A percentile compares a stretch with the other conserved stretches of the same genome.
Evolutionary conservation across 1,284 basidiomycete species (phyloP).

Genomic region (Nidula niveotomentosa): DNA sequence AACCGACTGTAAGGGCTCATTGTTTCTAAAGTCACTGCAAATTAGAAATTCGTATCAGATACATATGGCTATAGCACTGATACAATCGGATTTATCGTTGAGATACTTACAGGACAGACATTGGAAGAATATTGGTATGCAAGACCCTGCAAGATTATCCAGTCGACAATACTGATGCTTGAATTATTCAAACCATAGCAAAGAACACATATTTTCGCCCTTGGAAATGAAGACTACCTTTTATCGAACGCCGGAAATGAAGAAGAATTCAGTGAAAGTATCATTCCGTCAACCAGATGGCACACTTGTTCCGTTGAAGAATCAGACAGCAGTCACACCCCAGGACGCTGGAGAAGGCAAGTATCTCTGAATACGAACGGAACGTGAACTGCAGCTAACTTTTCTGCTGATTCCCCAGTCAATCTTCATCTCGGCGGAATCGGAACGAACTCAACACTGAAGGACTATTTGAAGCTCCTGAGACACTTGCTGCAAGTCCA

Average conservation of each 20-base stretch:
- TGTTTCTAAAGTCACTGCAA: neutral
- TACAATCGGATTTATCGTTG: slow-evolving; percentile 17
- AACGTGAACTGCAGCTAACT: neutral
- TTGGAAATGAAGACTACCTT: slow-evolving; percentile 16
- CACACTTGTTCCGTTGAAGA: slow-evolving; percentile 9
- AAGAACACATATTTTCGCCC: slow-evolving; percentile 19
- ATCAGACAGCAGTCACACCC: slow-evolving; percentile 10
- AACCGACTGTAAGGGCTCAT: slow-evolving; percentile 14
- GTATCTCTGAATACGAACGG: neutral
- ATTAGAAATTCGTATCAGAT: slow-evolving; percentile 8
- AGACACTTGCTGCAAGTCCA: slow-evolving; percentile 27
- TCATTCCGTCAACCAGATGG: slow-evolving; percentile 14
- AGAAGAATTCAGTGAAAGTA: slow-evolving; percentile 9
- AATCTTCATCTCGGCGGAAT: slow-evolving; percentile 19
- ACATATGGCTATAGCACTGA: slow-evolving; percentile 19
- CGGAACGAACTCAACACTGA: slow-evolving; percentile 21
- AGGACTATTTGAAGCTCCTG: slow-evolving; percentile 25
- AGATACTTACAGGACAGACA: slow-evolving; percentile 13
- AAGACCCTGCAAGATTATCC: neutral
- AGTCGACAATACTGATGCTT: neutral
- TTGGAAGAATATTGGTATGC: slow-evolving; percentile 20
- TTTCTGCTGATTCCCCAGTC: slow-evolving; percentile 10
- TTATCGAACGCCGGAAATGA: slow-evolving; percentile 14
- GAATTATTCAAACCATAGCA: slow-evolving; percentile 6
- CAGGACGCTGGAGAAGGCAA: slow-evolving; percentile 14